Conservation (phyloP, 306 rosid genomes). For the Lathyrus sativus region DNA sequence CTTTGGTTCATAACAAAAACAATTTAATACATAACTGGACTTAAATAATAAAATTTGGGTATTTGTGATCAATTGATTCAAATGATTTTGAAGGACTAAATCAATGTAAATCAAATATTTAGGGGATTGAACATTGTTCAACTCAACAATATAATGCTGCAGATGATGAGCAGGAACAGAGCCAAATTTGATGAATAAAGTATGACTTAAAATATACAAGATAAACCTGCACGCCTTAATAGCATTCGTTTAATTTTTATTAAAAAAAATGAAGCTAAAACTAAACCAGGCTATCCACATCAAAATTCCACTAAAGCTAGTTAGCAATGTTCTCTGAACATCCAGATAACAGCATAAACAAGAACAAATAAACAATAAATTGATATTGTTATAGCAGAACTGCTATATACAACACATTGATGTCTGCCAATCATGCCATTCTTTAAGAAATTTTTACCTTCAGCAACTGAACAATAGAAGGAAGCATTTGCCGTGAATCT, state of each 20-base stretch:
- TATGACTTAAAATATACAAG: background rate
- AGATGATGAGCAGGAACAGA: background rate
- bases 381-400: background rate
- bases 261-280: background rate
- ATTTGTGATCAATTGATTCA: constrained; percentile 22
- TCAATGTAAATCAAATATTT: constrained; percentile 20
- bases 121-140: background rate
- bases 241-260: constrained; percentile 5
- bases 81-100: background rate
- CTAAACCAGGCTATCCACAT: constrained; percentile 18
- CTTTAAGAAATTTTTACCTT: constrained; percentile 54
- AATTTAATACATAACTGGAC: constrained; percentile 4
- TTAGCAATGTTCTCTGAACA: constrained; percentile 9
- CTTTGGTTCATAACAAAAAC: constrained; percentile 3
- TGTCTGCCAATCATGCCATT: constrained; percentile 17
- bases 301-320: constrained; percentile 18
- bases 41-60: background rate
- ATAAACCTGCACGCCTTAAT: constrained; percentile 4
- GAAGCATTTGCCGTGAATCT: constrained; percentile 97
- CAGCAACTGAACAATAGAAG: constrained; percentile 83
- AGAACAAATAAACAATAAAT: constrained; percentile 13
- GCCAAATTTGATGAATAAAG: background rate
- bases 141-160: background rate
- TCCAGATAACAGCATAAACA: constrained; percentile 30
- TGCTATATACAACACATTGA: constrained; percentile 18